Evolutionary conservation across 768 basidiomycete genomes (phyloP), one percentile per base, ranked within the genome.

Genomic region (Pilatotrama ljubarskyi): DNA sequence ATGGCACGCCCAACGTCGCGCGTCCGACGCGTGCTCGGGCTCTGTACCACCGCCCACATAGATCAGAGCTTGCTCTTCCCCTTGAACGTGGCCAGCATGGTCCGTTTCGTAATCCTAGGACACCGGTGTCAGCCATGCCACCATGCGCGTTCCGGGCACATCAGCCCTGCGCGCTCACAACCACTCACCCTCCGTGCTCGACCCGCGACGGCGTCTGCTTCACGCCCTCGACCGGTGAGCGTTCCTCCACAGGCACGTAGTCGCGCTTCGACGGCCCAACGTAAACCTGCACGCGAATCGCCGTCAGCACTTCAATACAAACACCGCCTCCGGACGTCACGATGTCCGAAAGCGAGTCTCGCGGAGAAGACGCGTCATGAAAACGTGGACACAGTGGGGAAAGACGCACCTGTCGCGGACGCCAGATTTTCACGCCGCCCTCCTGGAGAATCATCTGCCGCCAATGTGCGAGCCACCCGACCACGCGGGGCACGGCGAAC

Each of bases 401-500:
- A 35, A 14, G 54, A 65, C 76, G 58, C 72, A 88, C 88, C 80
- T 93, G 91, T 68, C 88, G 80, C 36, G 91, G 92, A 44, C 91
- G 82, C 93, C 95, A 96, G 65, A 96, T 96, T 76, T 95, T 95
- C 62, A 96, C 92, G 50, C 92, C 92, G 20, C 86, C 90, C 29
- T 87, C 81, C 68, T 91, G 87, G 46, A 96, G 76, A 93, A 95
- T 95, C 90, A 95, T 91, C 86, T 95, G 91, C 55, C 91, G 81
- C 93, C 93, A 95, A 73, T 95, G 93, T 0, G 93, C 91, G 8
- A 95, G 78, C 94, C 93, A 95, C 18, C 94, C 93, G 25, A 93
- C 92, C 8, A 96, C 92, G 20, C 94, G 85, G 1, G 94, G 94
- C 2, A 96, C 93, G 18, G 88, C 93, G 69, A 96, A 96, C 32